Evolutionary conservation across 2,329 filamentous ascomycete species (phyloP).

Genomic region (Nemania bipapillata): DNA sequence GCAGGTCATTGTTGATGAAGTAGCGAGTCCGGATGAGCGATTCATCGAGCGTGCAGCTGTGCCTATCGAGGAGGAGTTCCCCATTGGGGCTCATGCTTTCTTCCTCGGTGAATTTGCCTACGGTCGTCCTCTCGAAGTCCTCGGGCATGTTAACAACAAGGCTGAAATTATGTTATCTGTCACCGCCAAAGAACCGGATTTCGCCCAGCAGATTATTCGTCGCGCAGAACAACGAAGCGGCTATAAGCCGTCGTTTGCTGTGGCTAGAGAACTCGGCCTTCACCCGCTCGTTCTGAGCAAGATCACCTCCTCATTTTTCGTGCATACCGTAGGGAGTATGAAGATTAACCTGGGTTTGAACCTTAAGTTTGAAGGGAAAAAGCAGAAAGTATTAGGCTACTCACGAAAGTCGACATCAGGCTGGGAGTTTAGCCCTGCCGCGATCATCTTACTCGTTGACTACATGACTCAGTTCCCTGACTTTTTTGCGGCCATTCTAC

Average conservation of each 20-base stretch:
- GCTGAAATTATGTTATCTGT: conserved; percentile 81
- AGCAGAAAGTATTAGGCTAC: conserved; percentile 94
- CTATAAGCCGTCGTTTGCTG: conserved; percentile 88
- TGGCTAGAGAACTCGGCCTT: conserved; percentile 82
- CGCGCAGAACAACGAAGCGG: conserved; percentile 75
- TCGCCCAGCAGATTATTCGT: conserved; percentile 77
- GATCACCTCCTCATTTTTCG: conserved; percentile 92
- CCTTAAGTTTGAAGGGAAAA: conserved; percentile 94
- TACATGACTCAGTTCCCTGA: conserved; percentile 97
- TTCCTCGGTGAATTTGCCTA: conserved; percentile 95
- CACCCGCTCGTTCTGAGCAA: conserved; percentile 92
- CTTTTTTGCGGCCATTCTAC: conserved; percentile 89
- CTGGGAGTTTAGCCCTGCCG: conserved; percentile 94
- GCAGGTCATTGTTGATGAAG: conserved; percentile 88
- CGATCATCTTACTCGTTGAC: conserved; percentile 79
- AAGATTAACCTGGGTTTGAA: conserved; percentile 93
- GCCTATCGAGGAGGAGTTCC: conserved; percentile 91
- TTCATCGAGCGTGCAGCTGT: conserved; percentile 92
- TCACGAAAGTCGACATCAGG: conserved; percentile 85
- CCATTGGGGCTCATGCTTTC: conserved; percentile 82
- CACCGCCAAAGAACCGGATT: conserved; percentile 80
- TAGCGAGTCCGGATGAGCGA: conserved; percentile 88
- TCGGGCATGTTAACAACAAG: conserved; percentile 77
- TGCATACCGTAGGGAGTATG: conserved; percentile 75
- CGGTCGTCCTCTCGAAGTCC: conserved; percentile 86